These are phyloP conservation scores for Paramecium caudatum DNA, from an alignment of 73 alveolate genomes.

Conservation along the genomic window DNA sequence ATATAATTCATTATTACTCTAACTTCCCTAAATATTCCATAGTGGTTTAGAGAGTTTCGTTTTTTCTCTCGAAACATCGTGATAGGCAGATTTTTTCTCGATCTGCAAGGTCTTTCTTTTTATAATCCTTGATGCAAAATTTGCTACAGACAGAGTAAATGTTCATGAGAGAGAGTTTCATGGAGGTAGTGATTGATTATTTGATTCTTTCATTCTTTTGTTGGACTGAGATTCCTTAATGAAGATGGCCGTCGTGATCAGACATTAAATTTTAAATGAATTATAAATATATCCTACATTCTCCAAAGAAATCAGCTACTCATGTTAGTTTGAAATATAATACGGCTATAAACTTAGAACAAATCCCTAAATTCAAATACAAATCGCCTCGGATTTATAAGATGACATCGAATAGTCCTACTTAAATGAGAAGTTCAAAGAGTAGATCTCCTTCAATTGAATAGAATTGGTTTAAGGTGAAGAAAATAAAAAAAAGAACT, in stretches of 20 bases:
- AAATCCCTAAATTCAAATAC: constrained; percentile 23
- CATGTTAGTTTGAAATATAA: background rate
- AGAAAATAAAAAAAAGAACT: constrained; percentile 15
- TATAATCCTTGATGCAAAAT: constrained; percentile 56
- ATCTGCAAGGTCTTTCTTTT: constrained; percentile 36
- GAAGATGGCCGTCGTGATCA: constrained; percentile 46
- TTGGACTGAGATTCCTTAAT: background rate
- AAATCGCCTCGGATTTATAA: background rate
- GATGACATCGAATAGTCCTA: constrained; percentile 26
- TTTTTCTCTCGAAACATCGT: constrained; percentile 49
- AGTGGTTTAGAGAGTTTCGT: constrained; percentile 9
- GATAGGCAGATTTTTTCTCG: constrained; percentile 54
- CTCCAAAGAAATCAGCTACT: background rate
- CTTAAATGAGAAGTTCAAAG: constrained; percentile 9
- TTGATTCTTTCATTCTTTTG: constrained; percentile 58
- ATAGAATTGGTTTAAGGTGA: constrained; percentile 1
- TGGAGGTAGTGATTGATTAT: constrained; percentile 20
- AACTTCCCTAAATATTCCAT: constrained; percentile 56
- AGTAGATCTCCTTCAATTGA: constrained; percentile 24
- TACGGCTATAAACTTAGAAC: background rate
- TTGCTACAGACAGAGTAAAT: constrained; percentile 9
- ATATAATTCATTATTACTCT: background rate
- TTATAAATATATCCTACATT: constrained; percentile 41
- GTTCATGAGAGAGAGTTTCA: constrained; percentile 7
- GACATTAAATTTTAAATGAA: constrained; percentile 62